Evolutionary conservation across 441 rosid species (phyloP).

Genomic region (Adansonia grandidieri): DNA sequence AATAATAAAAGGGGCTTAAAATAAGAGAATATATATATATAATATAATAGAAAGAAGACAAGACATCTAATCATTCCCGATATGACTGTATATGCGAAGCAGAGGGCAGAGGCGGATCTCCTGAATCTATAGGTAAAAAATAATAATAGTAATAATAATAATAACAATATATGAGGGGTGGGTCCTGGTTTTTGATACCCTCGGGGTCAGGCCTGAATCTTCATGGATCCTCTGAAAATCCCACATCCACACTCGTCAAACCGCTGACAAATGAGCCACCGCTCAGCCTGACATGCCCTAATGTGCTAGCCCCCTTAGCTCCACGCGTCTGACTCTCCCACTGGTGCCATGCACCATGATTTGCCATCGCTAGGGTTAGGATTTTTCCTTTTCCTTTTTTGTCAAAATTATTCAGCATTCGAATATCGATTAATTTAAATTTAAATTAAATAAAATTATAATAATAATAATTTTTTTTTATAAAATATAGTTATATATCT

Average conservation of each 20-base stretch:
- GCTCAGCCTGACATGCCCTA: neutral
- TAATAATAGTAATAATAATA: no score
- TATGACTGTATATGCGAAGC: neutral
- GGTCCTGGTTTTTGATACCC: slow-evolving; percentile 29
- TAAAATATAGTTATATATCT: no score
- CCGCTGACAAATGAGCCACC: neutral
- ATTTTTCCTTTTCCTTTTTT: no score
- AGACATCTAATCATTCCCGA: slow-evolving; percentile 20
- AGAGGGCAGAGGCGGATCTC: neutral
- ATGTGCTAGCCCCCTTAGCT: neutral
- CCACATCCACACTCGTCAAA: slow-evolving; percentile 9
- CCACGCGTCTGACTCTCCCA: neutral
- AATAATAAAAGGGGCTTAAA: neutral
- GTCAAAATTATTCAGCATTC: no score
- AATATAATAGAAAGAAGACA: slow-evolving; percentile 29
- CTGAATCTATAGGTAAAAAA: slow-evolving; percentile 20
- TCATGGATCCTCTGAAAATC: slow-evolving; percentile 31
- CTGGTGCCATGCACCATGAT: neutral
- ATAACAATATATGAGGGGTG: neutral
- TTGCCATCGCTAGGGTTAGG: neutral
- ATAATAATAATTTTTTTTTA: no score
- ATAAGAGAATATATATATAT: no score
- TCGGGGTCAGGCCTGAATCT: neutral
- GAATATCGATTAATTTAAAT: no score
- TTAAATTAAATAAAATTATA: no score